Base-by-base conservation (phyloP, 805 yeast species). In the Diddensiella transvaalensis region DNA sequence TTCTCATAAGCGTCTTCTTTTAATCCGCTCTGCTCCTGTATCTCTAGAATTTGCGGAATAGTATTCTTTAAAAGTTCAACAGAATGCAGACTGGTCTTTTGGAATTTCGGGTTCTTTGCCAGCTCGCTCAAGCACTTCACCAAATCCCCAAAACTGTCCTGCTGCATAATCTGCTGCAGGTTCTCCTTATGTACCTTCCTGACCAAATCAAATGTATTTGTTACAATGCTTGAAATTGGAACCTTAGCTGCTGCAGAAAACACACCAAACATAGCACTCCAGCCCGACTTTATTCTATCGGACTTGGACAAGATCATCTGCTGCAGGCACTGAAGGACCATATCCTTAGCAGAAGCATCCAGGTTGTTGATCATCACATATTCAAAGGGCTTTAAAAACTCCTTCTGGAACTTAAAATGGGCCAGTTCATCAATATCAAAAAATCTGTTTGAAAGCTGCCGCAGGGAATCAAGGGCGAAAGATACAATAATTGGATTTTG, bases 341-440 rank as follows among this genome's bases (percentile, higher is more conserved):
- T 82, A 48, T 86, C 93, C 61, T 85, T 86, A 22, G 89, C 91
- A 46, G 82, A 85, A 6, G 75, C 64, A 24, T 83, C 80, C 11
- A 74, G 74, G 53, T 87, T 85, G 62, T 87, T 79, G 46, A 72
- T 67, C 58, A 93, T 75, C 19, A 89, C 82, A 62, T 83, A 83
- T 56, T 85, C 87, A 67, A 90, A 93, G 1, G 99, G 99, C 60
- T 82, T 80, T 63, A 93, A 75, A 60, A 93, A 95, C 62, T 91
- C 97, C 59, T 85, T 84, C 66, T 93, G 99, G 71, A 93, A 93
- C 65, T 86, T 89, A 75, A 93, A 93, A 60, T 95, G 96, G 0
- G 97, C 78, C 65, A 93, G 77, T 66, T 93, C 99, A 49, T 93
- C 98, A 53, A 93, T 79, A 50, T 88, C 95, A 60, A 93, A 78